These are phyloP conservation scores for Malus hybrid DNA, from an alignment of 331 rosid species.

Conservation along the genomic window DNA sequence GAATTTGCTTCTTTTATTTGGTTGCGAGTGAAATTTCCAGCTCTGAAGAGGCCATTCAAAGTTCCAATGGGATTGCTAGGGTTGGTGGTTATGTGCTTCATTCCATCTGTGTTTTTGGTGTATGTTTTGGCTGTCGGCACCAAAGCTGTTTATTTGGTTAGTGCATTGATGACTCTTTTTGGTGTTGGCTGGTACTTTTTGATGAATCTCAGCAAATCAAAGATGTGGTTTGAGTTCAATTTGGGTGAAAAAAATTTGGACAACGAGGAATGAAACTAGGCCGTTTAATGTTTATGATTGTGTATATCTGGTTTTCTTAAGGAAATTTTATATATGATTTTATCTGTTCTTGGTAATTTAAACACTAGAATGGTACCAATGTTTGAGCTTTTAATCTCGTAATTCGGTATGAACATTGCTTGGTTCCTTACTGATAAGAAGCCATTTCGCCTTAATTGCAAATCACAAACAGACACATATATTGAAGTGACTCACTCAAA, in stretches of 20 bases:
- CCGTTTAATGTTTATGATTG: background rate
- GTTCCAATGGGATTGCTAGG: slow-evolving; percentile 28
- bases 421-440: too few species aligned
- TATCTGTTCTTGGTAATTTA: too few species aligned
- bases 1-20: slow-evolving; percentile 42
- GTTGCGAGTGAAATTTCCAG: slow-evolving; percentile 27
- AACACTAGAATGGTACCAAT: too few species aligned
- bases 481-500: too few species aligned
- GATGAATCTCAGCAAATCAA: slow-evolving; percentile 21
- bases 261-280: background rate
- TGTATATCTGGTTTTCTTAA: background rate
- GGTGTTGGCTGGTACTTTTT: slow-evolving; percentile 23
- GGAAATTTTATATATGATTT: background rate
- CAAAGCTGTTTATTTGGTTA: slow-evolving; percentile 17
- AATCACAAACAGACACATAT: too few species aligned
- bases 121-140: slow-evolving; percentile 17
- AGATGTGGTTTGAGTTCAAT: slow-evolving; percentile 22
- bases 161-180: slow-evolving; percentile 11
- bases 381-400: too few species aligned
- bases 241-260: background rate
- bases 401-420: too few species aligned
- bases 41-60: slow-evolving; percentile 25
- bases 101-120: slow-evolving; percentile 31
- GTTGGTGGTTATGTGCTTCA: slow-evolving; percentile 29
- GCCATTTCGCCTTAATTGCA: too few species aligned